Conservation (phyloP, 371 early-diverging fungal species). For the Lichtheimia corymbifera region DNA sequence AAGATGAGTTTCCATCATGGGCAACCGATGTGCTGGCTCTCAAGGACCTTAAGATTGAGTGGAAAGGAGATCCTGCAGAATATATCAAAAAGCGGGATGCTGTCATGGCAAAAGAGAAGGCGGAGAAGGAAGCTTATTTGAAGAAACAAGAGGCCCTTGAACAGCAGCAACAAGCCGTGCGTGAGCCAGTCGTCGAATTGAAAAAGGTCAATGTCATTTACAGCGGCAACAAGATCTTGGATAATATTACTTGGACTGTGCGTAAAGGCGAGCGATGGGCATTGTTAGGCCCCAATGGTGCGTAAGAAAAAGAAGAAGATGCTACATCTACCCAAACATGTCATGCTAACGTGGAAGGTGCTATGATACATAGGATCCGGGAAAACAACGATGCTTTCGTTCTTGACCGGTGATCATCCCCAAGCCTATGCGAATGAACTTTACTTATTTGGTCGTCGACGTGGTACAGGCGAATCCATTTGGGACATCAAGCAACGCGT, state of each 20-base stretch:
- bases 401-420: constrained; percentile 66
- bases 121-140: constrained; percentile 12
- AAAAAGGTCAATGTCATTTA: constrained; percentile 50
- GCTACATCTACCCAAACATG: background rate
- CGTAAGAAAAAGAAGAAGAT: background rate
- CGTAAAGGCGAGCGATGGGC: constrained; percentile 59
- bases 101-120: constrained; percentile 1
- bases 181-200: constrained; percentile 41
- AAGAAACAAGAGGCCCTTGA: background rate
- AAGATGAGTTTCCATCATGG: constrained; percentile 60
- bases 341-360: background rate
- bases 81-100: constrained; percentile 13
- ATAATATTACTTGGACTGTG: constrained; percentile 54
- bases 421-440: constrained; percentile 65
- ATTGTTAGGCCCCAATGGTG: constrained; percentile 55
- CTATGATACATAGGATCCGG: constrained; percentile 43
- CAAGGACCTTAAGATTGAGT: constrained; percentile 25
- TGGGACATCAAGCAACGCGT: constrained; percentile 59
- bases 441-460: constrained; percentile 54
- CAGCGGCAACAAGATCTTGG: constrained; percentile 44
- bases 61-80: constrained; percentile 32
- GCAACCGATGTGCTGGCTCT: constrained; percentile 56
- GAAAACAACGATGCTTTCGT: constrained; percentile 61
- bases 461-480: constrained; percentile 60
- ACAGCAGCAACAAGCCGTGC: background rate